phyloP scores from a whole-genome alignment of 2,329 filamentous ascomycete species.

The Cladosporium sphaerospermum region DNA sequence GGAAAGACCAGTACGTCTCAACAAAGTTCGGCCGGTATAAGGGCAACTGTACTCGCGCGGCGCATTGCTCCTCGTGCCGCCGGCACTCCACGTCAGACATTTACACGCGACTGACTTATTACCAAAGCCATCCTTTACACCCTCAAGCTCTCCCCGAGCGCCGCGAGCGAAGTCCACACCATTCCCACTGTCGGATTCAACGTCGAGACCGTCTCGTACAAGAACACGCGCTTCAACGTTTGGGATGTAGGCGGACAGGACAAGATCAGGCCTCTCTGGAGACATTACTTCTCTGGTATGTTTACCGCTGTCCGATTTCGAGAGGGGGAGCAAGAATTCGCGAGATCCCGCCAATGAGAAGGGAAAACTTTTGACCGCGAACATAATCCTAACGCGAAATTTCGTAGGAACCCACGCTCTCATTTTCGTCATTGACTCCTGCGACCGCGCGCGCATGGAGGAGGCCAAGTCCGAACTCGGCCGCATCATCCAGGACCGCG shows the following conservation, averaged over 20 bases:
- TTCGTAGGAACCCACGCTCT: constrained; percentile 79
- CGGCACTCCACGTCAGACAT: neutral
- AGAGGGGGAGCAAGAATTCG: neutral
- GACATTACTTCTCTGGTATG: constrained; percentile 88
- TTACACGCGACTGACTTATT: neutral
- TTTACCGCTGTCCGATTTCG: neutral
- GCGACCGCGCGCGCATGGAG: constrained; percentile 95
- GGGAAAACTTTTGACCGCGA: neutral
- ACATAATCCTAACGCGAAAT: constrained; percentile 13
- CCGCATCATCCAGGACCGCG: constrained; percentile 97
- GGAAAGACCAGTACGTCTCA: constrained; percentile 72
- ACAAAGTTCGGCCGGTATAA: neutral
- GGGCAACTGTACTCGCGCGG: neutral
- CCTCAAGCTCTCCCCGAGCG: constrained; percentile 66
- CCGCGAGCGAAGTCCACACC: constrained; percentile 93
- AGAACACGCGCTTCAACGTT: constrained; percentile 99
- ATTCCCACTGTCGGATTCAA: constrained; percentile 99
- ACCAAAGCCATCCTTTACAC: constrained; percentile 84
- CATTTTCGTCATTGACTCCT: constrained; percentile 99
- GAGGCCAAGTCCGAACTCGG: constrained; percentile 95
- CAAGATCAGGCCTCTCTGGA: constrained; percentile 99
- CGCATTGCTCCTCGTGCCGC: neutral
- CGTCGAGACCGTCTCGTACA: constrained; percentile 99
- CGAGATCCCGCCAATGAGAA: constrained; percentile 34
- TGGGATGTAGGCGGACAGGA: constrained; percentile 99